These are phyloP conservation scores for Penicillium longicatenatum DNA, from an alignment of 495 filamentous ascomycete genomes.

Conservation along the genomic window DNA sequence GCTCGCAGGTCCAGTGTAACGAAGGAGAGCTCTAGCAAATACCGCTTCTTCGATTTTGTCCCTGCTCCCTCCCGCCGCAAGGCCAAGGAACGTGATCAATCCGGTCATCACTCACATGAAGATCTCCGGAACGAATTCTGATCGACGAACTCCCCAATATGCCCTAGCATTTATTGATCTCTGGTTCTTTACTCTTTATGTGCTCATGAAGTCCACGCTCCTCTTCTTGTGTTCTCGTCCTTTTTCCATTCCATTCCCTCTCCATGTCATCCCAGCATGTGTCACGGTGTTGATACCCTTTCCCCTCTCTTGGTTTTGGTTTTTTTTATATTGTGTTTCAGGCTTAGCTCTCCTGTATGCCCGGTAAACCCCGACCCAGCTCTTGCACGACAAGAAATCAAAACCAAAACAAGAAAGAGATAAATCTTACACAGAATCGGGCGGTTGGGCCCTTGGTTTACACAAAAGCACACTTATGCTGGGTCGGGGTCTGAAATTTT, in stretches of 20 bases:
- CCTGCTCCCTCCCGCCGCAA: constrained; percentile 46
- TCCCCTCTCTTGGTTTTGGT: constrained; percentile 19
- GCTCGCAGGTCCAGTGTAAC: constrained; percentile 46
- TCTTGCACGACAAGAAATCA: background rate
- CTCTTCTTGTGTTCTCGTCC: constrained; percentile 25
- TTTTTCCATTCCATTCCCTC: constrained; percentile 16
- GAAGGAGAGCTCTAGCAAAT: constrained; percentile 49
- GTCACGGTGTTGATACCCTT: constrained; percentile 55
- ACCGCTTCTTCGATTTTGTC: constrained; percentile 51
- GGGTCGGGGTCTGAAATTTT: constrained; percentile 7
- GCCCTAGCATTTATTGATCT: constrained; percentile 14
- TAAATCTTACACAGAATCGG: constrained; percentile 9
- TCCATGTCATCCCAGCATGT: constrained; percentile 40
- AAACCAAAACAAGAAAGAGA: constrained; percentile 13
- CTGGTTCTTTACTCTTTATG: constrained; percentile 20
- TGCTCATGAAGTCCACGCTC: constrained; percentile 44
- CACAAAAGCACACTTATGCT: constrained; percentile 11
- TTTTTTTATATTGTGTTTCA: constrained; percentile 14
- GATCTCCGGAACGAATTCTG: constrained; percentile 42
- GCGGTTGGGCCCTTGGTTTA: constrained; percentile 4
- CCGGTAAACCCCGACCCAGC: constrained; percentile 3
- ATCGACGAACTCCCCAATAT: constrained; percentile 12
- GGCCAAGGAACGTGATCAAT: constrained; percentile 45
- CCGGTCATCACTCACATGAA: constrained; percentile 41
- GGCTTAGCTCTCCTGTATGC: background rate